A percentile compares a stretch with the other conserved stretches of the same genome.
These are phyloP conservation scores for Phylloporus sp. DNA, from an alignment of 768 basidiomycete genomes.

Conservation along the genomic window DNA sequence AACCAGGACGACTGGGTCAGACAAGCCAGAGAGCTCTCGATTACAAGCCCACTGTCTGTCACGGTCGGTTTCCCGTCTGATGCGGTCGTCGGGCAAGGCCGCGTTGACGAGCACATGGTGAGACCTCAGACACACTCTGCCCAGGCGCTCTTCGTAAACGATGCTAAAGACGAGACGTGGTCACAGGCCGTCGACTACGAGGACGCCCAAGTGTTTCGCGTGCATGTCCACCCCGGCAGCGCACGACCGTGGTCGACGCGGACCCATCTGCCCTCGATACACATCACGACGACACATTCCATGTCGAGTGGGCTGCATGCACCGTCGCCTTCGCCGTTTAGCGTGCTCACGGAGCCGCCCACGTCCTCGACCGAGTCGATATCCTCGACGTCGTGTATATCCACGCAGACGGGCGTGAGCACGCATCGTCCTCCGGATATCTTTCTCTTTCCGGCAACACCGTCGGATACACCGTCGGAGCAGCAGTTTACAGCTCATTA, in stretches of 20 bases:
- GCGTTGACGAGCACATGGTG: slow-evolving; percentile 47
- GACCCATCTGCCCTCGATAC: slow-evolving; percentile 25
- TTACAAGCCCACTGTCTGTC: slow-evolving; percentile 31
- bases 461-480: slow-evolving; percentile 21
- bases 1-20: slow-evolving; percentile 73
- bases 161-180: slow-evolving; percentile 8
- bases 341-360: slow-evolving; percentile 22
- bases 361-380: slow-evolving; percentile 19
- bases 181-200: slow-evolving; percentile 25
- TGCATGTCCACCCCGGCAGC: slow-evolving; percentile 8
- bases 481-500: slow-evolving; percentile 5
- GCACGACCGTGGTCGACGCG: slow-evolving; percentile 12
- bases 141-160: not conserved
- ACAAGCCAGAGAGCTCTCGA: slow-evolving; percentile 63
- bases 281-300: slow-evolving; percentile 20
- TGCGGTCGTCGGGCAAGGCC: slow-evolving; percentile 1
- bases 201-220: slow-evolving; percentile 11
- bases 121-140: slow-evolving; percentile 12
- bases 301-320: slow-evolving; percentile 2
- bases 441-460: slow-evolving; percentile 26
- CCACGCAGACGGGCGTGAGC: slow-evolving; percentile 1
- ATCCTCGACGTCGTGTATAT: slow-evolving; percentile 14
- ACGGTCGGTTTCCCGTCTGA: slow-evolving; percentile 10
- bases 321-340: slow-evolving; percentile 22
- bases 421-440: slow-evolving; percentile 24